phyloP scores from a whole-genome alignment of 495 filamentous ascomycete species.

The Penicillium antarcticum region DNA sequence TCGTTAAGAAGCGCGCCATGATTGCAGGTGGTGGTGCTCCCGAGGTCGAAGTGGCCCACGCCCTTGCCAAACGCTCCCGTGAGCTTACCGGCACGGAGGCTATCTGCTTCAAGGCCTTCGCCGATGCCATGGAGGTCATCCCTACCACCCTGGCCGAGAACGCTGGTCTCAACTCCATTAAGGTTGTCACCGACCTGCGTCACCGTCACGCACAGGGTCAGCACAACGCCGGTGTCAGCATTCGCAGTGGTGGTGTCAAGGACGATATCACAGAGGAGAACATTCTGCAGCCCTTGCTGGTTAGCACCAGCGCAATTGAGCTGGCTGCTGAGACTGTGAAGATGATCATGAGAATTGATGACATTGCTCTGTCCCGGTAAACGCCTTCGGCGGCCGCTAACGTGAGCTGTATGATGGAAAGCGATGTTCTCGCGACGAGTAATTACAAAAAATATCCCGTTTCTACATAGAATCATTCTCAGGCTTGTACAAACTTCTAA shows the following conservation, averaged over 20 bases:
- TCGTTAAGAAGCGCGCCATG: conserved; percentile 97
- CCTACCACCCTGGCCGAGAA: conserved; percentile 97
- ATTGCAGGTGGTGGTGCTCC: conserved; percentile 95
- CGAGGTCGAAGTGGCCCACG: conserved; percentile 88
- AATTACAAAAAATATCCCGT: conserved; percentile 28
- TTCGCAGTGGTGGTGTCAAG: conserved; percentile 95
- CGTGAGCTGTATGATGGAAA: conserved; percentile 30
- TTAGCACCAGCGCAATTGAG: conserved; percentile 96
- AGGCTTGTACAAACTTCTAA: neutral
- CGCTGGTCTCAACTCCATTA: conserved; percentile 94
- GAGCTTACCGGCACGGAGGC: conserved; percentile 84
- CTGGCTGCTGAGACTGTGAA: conserved; percentile 96
- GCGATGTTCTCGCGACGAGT: conserved; percentile 27
- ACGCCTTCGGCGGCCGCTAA: conserved; percentile 15
- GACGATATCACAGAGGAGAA: conserved; percentile 94
- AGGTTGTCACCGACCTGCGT: conserved; percentile 95
- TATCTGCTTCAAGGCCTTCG: conserved; percentile 98
- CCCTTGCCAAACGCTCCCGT: conserved; percentile 75
- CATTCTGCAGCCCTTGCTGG: conserved; percentile 90
- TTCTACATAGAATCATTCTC: conserved; percentile 20
- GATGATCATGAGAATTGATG: conserved; percentile 97
- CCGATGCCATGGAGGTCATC: conserved; percentile 95
- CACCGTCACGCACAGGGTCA: conserved; percentile 92
- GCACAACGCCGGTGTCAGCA: conserved; percentile 94
- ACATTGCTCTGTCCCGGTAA: conserved; percentile 73